phyloP scores from a whole-genome alignment of 1,139 yeast genomes.

The Blastobotrys apis region DNA sequence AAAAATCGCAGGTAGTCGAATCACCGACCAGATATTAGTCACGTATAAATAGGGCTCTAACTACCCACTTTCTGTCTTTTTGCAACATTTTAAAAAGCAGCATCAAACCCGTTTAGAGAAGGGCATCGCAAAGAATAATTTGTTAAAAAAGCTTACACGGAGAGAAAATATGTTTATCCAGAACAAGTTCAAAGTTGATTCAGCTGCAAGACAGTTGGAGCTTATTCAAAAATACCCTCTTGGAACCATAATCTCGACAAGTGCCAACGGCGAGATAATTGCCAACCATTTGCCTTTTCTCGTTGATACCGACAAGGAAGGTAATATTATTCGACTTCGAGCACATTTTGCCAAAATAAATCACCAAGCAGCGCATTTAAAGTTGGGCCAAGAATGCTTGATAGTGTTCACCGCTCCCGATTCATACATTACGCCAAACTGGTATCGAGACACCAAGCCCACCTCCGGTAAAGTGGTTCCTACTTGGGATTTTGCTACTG shows the following conservation, averaged over 20 bases:
- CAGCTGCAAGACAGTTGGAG: slow-evolving; percentile 2
- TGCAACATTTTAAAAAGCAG: no score
- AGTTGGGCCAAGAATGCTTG: slow-evolving; percentile 39
- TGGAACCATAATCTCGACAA: slow-evolving; percentile 48
- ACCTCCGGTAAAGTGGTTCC: slow-evolving; percentile 63
- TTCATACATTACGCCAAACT: slow-evolving; percentile 57
- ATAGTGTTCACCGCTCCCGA: slow-evolving; percentile 54
- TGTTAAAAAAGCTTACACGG: no score
- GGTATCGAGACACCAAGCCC: slow-evolving; percentile 52
- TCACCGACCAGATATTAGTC: no score
- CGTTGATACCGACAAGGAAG: slow-evolving; percentile 38
- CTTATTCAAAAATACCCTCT: slow-evolving; percentile 38
- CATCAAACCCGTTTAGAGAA: no score
- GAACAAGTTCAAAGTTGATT: slow-evolving; percentile 3
- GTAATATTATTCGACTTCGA: slow-evolving; percentile 39
- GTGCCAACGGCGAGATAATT: slow-evolving; percentile 33
- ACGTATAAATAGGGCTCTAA: no score
- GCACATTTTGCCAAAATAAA: slow-evolving; percentile 58
- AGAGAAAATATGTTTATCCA: slow-evolving; percentile 15
- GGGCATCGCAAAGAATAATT: no score
- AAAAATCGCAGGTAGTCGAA: no score
- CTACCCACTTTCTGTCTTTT: no score
- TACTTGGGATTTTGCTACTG: slow-evolving; percentile 67
- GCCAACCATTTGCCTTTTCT: slow-evolving; percentile 62
- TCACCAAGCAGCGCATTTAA: slow-evolving; percentile 48